Evolutionary conservation across 176 grass and related monocot species (phyloP).

Genomic region (Canna indica): DNA sequence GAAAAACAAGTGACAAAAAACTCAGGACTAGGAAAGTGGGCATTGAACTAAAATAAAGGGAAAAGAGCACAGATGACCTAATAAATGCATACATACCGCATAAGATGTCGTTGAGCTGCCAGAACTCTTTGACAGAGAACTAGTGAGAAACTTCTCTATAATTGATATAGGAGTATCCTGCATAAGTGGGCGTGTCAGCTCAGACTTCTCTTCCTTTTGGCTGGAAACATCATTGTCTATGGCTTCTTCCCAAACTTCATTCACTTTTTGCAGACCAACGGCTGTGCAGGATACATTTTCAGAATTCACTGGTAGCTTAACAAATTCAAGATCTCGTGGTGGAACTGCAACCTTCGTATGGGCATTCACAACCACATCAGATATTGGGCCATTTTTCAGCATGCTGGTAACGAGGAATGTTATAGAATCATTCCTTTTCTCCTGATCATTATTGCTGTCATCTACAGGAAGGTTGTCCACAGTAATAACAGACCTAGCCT

Average conservation of each 20-base stretch:
- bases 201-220: conserved; percentile 35
- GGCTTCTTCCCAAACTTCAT: conserved; percentile 32
- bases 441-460: conserved; percentile 19
- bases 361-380: conserved; percentile 21
- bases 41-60: not conserved
- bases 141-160: conserved; percentile 81
- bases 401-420: conserved; percentile 16
- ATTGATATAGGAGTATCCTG: conserved; percentile 52
- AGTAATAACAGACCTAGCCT: conserved; percentile 28
- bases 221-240: conserved; percentile 43
- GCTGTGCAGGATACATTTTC: conserved; percentile 22
- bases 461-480: conserved; percentile 17
- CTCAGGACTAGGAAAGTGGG: not conserved
- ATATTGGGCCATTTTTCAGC: conserved; percentile 27
- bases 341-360: not conserved
- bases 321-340: conserved; percentile 19
- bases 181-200: conserved; percentile 28
- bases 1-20: not conserved
- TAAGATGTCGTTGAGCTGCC: conserved; percentile 31
- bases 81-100: conserved; percentile 20
- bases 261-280: conserved; percentile 36
- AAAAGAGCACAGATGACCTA: not conserved
- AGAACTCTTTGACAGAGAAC: conserved; percentile 43
- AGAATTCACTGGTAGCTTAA: conserved; percentile 10
- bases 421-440: conserved; percentile 32